Evolutionary conservation across 108 stramenopile species (phyloP).

Genomic region (Nannochloropsis granulata): DNA sequence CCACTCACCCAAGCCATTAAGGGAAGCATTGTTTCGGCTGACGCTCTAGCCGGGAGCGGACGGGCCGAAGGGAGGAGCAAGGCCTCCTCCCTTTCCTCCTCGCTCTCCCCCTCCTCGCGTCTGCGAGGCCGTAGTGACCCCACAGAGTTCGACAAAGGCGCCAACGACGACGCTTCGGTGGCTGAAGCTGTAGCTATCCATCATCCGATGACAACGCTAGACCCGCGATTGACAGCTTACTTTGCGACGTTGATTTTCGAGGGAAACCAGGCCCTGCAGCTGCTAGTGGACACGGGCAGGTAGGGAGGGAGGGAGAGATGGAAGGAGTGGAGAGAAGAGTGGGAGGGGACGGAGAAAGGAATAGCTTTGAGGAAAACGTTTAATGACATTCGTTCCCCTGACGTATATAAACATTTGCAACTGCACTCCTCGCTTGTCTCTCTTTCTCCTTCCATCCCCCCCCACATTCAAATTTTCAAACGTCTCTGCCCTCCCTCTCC

Average conservation of each 20-base stretch:
- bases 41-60: not conserved
- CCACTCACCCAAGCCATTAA: not conserved
- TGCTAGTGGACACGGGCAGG: not conserved
- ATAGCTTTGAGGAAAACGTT: too few relatives aligned
- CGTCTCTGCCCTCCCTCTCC: not conserved
- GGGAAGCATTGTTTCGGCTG: not conserved
- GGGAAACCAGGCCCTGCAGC: not conserved
- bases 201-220: not conserved
- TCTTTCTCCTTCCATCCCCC: too few relatives aligned
- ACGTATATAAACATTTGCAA: too few relatives aligned
- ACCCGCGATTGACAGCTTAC: not conserved
- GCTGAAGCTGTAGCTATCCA: not conserved
- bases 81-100: not conserved
- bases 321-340: not conserved
- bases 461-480: not conserved
- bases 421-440: too few relatives aligned
- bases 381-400: too few relatives aligned
- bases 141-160: not conserved
- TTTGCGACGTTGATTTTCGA: not conserved
- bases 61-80: not conserved
- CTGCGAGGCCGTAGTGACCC: not conserved
- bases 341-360: not conserved
- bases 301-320: not conserved
- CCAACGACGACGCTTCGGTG: not conserved
- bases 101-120: not conserved